Evolutionary conservation across 371 early-diverging fungal species (phyloP).

Genomic region (Mortierella sp.): DNA sequence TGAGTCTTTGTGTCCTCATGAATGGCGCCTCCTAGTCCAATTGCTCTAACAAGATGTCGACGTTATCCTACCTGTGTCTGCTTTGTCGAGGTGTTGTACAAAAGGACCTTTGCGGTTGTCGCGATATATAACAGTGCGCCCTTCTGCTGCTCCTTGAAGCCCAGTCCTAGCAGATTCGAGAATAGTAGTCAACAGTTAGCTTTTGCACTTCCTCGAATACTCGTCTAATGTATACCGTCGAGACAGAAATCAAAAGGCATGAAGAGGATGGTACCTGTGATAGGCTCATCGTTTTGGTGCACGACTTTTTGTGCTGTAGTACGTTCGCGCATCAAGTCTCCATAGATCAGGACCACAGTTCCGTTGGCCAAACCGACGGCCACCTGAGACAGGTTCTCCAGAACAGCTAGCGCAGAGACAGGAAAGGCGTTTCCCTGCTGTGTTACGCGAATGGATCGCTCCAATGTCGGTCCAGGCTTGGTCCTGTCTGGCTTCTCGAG

Average conservation of each 20-base stretch:
- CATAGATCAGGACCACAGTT: conserved; percentile 85
- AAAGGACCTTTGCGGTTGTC: conserved; percentile 76
- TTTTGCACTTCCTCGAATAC: not conserved
- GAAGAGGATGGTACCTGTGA: conserved; percentile 72
- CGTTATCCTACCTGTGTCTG: conserved; percentile 29
- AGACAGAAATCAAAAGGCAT: not conserved
- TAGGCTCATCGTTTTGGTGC: conserved; percentile 86
- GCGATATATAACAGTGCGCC: conserved; percentile 80
- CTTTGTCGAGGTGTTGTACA: conserved; percentile 66
- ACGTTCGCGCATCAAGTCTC: conserved; percentile 85
- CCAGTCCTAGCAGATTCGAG: conserved; percentile 64
- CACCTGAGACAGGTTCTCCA: conserved; percentile 86
- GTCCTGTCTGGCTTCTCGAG: conserved; percentile 71
- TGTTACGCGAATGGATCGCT: conserved; percentile 80
- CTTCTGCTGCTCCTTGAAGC: conserved; percentile 81
- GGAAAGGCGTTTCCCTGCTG: conserved; percentile 81
- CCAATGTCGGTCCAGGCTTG: conserved; percentile 70
- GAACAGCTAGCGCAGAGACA: conserved; percentile 87
- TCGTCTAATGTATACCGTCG: no score
- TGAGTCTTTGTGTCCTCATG: not conserved
- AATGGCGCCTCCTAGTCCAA: not conserved
- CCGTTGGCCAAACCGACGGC: conserved; percentile 95
- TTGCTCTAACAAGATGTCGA: not conserved
- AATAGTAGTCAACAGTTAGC: not conserved
- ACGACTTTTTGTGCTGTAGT: conserved; percentile 84